Percentiles rank a stretch among this genome's conserved stretches.
Conservation (phyloP, 2,329 filamentous ascomycete species). For the Knufia petricola region DNA sequence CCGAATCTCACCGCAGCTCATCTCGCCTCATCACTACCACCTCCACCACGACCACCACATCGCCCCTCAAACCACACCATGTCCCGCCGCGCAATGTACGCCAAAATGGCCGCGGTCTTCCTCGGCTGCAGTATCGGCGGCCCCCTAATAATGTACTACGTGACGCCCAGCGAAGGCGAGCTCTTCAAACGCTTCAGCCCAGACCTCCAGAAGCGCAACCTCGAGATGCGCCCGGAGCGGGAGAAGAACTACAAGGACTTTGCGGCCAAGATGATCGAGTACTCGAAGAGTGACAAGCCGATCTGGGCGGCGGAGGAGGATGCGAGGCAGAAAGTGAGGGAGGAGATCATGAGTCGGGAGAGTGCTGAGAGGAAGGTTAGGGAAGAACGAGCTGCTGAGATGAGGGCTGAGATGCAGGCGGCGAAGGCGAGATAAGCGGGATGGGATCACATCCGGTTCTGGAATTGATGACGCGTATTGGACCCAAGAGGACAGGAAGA, state of each 20-base stretch:
- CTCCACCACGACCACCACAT: neutral
- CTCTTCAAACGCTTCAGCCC: slow-evolving; percentile 86
- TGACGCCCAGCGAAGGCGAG: slow-evolving; percentile 74
- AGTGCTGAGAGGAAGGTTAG: slow-evolving; percentile 31
- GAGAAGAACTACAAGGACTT: slow-evolving; percentile 87
- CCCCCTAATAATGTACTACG: slow-evolving; percentile 61
- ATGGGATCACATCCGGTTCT: neutral
- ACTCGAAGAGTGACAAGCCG: slow-evolving; percentile 82
- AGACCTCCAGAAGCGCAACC: slow-evolving; percentile 76
- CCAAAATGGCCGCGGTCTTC: slow-evolving; percentile 66
- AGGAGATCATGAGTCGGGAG: slow-evolving; percentile 30
- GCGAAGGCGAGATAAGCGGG: neutral
- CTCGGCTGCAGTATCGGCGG: slow-evolving; percentile 67
- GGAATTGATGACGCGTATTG: neutral
- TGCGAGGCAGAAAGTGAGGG: slow-evolving; percentile 29
- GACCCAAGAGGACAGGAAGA: no score
- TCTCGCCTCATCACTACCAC: neutral
- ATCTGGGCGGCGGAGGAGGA: slow-evolving; percentile 45
- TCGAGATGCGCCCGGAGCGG: slow-evolving; percentile 66
- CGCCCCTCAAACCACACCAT: neutral
- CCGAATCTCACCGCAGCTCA: neutral
- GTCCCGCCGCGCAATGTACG: slow-evolving; percentile 36
- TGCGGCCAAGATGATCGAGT: slow-evolving; percentile 71
- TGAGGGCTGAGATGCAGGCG: slow-evolving; percentile 28
- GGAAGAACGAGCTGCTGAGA: slow-evolving; percentile 33